Evolutionary conservation across 140 eudicot species (phyloP).

Genomic region (Flaveria floridana): DNA sequence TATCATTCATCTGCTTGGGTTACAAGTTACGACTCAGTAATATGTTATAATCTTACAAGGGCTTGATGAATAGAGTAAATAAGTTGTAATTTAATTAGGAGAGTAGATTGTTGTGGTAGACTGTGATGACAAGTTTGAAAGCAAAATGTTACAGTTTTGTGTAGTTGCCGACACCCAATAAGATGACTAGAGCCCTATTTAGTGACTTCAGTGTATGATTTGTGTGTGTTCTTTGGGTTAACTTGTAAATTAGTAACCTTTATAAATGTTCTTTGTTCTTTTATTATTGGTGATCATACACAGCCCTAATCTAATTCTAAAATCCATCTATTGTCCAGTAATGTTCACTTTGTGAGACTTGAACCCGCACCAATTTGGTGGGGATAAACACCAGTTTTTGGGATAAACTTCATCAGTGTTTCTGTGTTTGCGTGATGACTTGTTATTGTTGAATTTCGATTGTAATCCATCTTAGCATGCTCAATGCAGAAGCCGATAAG

Average conservation of each 20-base stretch:
- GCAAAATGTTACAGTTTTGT: too few relatives aligned
- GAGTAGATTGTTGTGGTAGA: not conserved
- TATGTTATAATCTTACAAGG: not conserved
- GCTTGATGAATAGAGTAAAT: slow-evolving; percentile 10
- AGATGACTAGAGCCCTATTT: not conserved
- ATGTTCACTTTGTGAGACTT: too few relatives aligned
- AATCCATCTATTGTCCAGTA: too few relatives aligned
- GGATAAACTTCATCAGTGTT: too few relatives aligned
- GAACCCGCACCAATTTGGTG: too few relatives aligned
- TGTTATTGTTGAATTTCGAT: not conserved
- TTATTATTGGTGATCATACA: too few relatives aligned
- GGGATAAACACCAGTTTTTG: too few relatives aligned
- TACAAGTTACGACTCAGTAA: too few relatives aligned
- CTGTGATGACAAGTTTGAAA: not conserved
- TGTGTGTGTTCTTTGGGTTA: not conserved
- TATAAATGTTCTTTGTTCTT: not conserved
- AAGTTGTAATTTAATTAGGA: not conserved
- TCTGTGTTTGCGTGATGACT: slow-evolving; percentile 12
- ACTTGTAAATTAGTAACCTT: not conserved
- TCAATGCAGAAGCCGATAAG: slow-evolving; percentile 82
- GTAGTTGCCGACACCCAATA: too few relatives aligned
- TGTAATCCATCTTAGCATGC: slow-evolving; percentile 23
- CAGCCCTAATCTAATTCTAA: too few relatives aligned
- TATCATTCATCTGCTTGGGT: too few relatives aligned
- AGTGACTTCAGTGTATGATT: not conserved